Conservation (phyloP, 2,329 filamentous ascomycete genomes). For the Alternaria incomplexa region DNA sequence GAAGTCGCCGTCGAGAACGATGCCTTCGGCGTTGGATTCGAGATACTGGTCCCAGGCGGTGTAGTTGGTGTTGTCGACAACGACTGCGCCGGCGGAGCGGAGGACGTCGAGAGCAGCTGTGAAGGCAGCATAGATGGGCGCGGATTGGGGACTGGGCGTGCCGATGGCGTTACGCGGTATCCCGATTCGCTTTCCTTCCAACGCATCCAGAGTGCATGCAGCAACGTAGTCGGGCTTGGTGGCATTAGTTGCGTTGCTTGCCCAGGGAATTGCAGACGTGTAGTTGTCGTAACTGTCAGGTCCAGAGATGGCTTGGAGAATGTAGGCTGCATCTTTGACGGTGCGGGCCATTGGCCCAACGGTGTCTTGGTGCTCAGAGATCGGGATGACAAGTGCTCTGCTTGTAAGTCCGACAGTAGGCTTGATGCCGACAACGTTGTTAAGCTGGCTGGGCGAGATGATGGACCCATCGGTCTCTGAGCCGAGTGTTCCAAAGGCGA, state of each 20-base stretch:
- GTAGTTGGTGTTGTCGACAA: slow-evolving; percentile 67
- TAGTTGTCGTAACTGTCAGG: slow-evolving; percentile 62
- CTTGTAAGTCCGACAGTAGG: slow-evolving; percentile 69
- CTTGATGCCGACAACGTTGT: slow-evolving; percentile 69
- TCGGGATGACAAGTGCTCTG: slow-evolving; percentile 68
- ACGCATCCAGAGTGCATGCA: slow-evolving; percentile 60
- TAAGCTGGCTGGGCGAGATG: slow-evolving; percentile 60
- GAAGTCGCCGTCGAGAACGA: slow-evolving; percentile 66
- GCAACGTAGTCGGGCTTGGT: slow-evolving; percentile 65
- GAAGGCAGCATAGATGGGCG: slow-evolving; percentile 60
- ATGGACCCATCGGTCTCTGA: slow-evolving; percentile 71
- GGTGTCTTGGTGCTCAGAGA: slow-evolving; percentile 64
- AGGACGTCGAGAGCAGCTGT: slow-evolving; percentile 61
- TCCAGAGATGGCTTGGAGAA: slow-evolving; percentile 65
- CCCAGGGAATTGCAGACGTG: slow-evolving; percentile 62
- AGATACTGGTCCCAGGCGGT: slow-evolving; percentile 57
- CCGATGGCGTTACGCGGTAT: slow-evolving; percentile 66
- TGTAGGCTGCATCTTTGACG: slow-evolving; percentile 64
- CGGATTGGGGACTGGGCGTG: slow-evolving; percentile 34
- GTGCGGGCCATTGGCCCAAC: slow-evolving; percentile 65
- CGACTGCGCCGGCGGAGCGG: slow-evolving; percentile 61
- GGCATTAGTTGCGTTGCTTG: slow-evolving; percentile 43
- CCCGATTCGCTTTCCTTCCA: slow-evolving; percentile 67
- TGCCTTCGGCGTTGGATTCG: slow-evolving; percentile 48
- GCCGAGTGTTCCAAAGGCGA: slow-evolving; percentile 65